phyloP scores from a whole-genome alignment of 2,329 filamentous ascomycete genomes.

The Cyclaneusma minus region DNA sequence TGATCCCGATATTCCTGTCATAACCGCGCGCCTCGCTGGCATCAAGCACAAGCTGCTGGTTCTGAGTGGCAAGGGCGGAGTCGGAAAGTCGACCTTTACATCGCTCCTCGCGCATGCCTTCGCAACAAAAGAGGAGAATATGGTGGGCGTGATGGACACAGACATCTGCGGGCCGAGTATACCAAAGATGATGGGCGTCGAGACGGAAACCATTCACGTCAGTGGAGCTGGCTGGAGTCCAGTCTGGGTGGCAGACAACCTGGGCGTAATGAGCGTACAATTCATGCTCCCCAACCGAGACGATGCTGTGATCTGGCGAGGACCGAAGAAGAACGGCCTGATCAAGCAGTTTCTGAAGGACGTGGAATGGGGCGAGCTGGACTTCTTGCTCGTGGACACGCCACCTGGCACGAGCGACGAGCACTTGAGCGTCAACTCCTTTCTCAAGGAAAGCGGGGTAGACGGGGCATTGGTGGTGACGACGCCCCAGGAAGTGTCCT shows the following conservation, averaged over 20 bases:
- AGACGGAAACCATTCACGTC: constrained; percentile 84
- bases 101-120: constrained; percentile 81
- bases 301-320: constrained; percentile 93
- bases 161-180: constrained; percentile 95
- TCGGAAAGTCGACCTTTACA: constrained; percentile 91
- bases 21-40: constrained; percentile 64
- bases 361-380: constrained; percentile 91
- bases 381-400: constrained; percentile 87
- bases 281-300: constrained; percentile 94
- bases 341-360: constrained; percentile 98
- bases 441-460: constrained; percentile 79
- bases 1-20: constrained; percentile 83
- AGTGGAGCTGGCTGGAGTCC: constrained; percentile 83
- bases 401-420: constrained; percentile 92
- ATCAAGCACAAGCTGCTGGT: constrained; percentile 90
- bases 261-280: constrained; percentile 93
- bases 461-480: constrained; percentile 88
- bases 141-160: constrained; percentile 92
- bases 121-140: constrained; percentile 60
- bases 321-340: constrained; percentile 94
- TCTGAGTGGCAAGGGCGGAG: constrained; percentile 86
- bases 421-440: constrained; percentile 84
- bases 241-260: constrained; percentile 87
- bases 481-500: constrained; percentile 83
- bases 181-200: constrained; percentile 98